Evolutionary conservation across 345 rosid species (phyloP).

Genomic region (Orychophragmus violaceus): DNA sequence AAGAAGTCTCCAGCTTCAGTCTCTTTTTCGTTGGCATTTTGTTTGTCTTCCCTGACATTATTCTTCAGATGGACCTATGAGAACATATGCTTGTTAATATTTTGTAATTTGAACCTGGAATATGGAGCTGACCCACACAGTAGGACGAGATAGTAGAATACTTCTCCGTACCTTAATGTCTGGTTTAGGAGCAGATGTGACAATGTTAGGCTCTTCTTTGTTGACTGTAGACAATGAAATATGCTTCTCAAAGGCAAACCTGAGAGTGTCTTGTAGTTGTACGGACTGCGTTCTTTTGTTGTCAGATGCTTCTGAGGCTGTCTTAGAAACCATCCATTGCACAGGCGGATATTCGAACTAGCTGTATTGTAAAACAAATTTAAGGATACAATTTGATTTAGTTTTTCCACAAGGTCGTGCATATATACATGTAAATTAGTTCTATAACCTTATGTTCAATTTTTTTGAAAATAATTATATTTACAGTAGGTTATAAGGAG

Average conservation of each 20-base stretch:
- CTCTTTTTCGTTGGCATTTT: slow-evolving; percentile 32
- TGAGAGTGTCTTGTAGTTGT: slow-evolving; percentile 29
- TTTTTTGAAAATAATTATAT: background rate
- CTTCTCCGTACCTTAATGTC: slow-evolving; percentile 43
- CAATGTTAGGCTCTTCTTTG: slow-evolving; percentile 34
- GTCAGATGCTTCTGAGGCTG: no score
- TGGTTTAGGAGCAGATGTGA: slow-evolving; percentile 26
- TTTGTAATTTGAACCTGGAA: background rate
- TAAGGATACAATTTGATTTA: background rate
- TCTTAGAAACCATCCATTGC: no score
- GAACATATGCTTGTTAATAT: no score
- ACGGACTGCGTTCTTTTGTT: slow-evolving; percentile 32
- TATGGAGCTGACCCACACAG: background rate
- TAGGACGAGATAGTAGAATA: background rate
- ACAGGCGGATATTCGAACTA: background rate
- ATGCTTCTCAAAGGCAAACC: slow-evolving; percentile 34
- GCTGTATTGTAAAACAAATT: background rate
- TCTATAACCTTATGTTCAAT: background rate
- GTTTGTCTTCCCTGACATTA: slow-evolving; percentile 37
- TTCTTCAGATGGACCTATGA: slow-evolving; percentile 40
- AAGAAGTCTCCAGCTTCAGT: slow-evolving; percentile 73
- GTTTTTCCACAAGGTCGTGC: background rate
- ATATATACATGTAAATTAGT: background rate
- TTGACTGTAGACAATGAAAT: slow-evolving; percentile 28
- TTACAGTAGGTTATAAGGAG: background rate